These are phyloP conservation scores for Leonotis leonurus DNA, from an alignment of 257 asterid species.

Conservation along the genomic window DNA sequence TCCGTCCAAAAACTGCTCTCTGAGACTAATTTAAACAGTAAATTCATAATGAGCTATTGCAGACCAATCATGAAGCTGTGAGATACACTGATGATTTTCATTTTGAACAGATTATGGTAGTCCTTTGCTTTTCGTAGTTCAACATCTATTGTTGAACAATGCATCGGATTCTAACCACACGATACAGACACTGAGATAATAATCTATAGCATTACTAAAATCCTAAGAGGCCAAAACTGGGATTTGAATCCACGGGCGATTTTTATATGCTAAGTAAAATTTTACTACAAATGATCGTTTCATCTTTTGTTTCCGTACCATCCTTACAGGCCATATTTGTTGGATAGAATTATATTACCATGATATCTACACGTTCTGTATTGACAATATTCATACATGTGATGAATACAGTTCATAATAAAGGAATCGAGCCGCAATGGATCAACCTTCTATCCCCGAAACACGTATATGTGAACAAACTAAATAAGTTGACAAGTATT, in stretches of 20 bases:
- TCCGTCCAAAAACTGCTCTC: not conserved
- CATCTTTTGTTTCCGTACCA: not conserved
- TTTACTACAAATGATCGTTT: not conserved
- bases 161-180: not conserved
- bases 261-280: not conserved
- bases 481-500: not conserved
- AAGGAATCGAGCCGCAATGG: not conserved
- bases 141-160: not conserved
- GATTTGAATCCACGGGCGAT: not conserved
- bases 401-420: not conserved
- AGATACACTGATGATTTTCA: not conserved
- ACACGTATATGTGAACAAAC: not conserved
- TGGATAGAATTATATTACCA: not conserved
- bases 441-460: not conserved
- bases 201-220: not conserved
- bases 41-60: not conserved
- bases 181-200: not conserved
- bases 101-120: not conserved
- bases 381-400: not conserved
- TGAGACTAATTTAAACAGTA: not conserved
- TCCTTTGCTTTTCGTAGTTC: not conserved
- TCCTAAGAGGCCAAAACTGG: not conserved
- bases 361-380: not conserved
- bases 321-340: not conserved
- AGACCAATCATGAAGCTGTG: not conserved